Conservation (phyloP, 768 basidiomycete species). For the Rubroboletus pulcherrimus region DNA sequence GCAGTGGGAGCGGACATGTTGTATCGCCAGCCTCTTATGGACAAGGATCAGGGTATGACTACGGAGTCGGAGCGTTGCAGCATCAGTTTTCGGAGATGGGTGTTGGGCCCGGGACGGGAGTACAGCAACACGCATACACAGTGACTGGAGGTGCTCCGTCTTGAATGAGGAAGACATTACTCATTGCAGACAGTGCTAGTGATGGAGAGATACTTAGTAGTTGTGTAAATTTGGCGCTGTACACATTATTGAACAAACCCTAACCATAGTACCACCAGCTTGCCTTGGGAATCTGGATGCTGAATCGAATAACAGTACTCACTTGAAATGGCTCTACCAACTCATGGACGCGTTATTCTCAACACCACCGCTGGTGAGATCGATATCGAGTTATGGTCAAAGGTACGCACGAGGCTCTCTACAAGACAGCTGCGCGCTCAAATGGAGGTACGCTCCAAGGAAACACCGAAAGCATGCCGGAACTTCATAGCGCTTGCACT, state of each 20-base stretch:
- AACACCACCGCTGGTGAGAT: slow-evolving; percentile 87
- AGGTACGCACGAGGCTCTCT: slow-evolving; percentile 43
- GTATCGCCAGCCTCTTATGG: slow-evolving; percentile 15
- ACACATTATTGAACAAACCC: slow-evolving; percentile 9
- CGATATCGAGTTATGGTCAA: slow-evolving; percentile 91
- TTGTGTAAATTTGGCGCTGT: background rate
- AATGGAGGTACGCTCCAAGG: slow-evolving; percentile 39
- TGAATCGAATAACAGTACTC: background rate
- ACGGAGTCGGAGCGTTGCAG: slow-evolving; percentile 23
- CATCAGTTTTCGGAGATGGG: slow-evolving; percentile 32
- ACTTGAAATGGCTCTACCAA: slow-evolving; percentile 70
- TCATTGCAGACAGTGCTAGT: background rate
- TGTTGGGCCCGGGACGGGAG: slow-evolving; percentile 20
- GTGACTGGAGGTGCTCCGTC: slow-evolving; percentile 17
- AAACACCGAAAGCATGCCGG: slow-evolving; percentile 91
- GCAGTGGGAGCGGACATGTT: slow-evolving; percentile 20
- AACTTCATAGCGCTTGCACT: slow-evolving; percentile 86
- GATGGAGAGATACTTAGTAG: background rate
- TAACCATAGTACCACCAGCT: slow-evolving; percentile 15
- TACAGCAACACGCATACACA: slow-evolving; percentile 22
- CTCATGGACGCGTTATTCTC: slow-evolving; percentile 80
- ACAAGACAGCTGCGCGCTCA: background rate
- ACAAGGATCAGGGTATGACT: slow-evolving; percentile 21
- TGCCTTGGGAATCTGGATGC: background rate
- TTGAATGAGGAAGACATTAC: slow-evolving; percentile 1